These are phyloP conservation scores for Chloranthus sessilifolius DNA, from an alignment of 164 flowering plant genomes.

Conservation along the genomic window DNA sequence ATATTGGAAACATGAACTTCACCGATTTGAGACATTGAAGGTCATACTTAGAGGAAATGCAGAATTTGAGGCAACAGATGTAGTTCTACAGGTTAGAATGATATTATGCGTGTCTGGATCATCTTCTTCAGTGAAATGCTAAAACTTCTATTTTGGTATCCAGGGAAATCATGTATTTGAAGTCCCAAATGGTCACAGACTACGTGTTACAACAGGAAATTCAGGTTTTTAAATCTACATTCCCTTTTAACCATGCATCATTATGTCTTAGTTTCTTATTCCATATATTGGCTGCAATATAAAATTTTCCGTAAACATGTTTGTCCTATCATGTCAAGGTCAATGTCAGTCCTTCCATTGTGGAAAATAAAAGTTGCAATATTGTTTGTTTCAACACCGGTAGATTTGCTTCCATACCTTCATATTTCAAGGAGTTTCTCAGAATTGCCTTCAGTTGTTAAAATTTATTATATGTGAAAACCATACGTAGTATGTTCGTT, in stretches of 20 bases:
- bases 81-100: slow-evolving; percentile 50
- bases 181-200: slow-evolving; percentile 82
- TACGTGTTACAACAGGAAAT: slow-evolving; percentile 55
- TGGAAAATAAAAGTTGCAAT: too few species aligned
- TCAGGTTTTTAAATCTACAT: slow-evolving; percentile 41
- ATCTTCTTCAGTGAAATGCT: not conserved
- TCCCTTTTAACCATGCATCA: not conserved
- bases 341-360: too few species aligned
- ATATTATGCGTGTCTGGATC: not conserved
- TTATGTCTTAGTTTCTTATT: too few species aligned
- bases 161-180: slow-evolving; percentile 90
- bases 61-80: slow-evolving; percentile 88
- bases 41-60: slow-evolving; percentile 91
- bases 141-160: not conserved
- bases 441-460: too few species aligned
- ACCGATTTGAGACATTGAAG: slow-evolving; percentile 59
- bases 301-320: too few species aligned
- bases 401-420: too few species aligned
- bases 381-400: too few species aligned
- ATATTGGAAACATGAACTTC: slow-evolving; percentile 87
- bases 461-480: too few species aligned
- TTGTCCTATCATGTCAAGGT: too few species aligned
- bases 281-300: too few species aligned
- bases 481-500: too few species aligned
- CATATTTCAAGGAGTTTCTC: too few species aligned